Evolutionary conservation across 2,329 filamentous ascomycete species (phyloP).

Genomic region (Dothidotthia symphoricarpi): DNA sequence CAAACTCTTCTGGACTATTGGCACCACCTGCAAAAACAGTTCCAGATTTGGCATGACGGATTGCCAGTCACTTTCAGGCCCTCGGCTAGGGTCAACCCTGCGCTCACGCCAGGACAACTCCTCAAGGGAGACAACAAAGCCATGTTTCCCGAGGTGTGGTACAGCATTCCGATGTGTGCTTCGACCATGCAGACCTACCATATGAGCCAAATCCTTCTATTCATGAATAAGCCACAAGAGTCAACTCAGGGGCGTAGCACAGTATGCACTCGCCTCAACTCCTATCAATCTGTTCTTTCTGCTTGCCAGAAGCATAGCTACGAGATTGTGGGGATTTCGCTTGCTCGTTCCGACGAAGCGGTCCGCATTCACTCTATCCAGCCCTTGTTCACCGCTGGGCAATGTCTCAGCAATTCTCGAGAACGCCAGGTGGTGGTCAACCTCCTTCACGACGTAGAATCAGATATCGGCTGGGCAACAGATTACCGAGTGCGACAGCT

Average conservation of each 20-base stretch:
- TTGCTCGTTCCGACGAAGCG: slow-evolving; percentile 56
- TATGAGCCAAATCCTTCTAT: slow-evolving; percentile 61
- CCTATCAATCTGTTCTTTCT: slow-evolving; percentile 57
- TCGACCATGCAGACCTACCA: slow-evolving; percentile 66
- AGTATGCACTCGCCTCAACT: slow-evolving; percentile 54
- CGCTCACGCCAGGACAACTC: slow-evolving; percentile 23
- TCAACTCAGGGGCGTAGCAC: slow-evolving; percentile 54
- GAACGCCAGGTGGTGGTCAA: slow-evolving; percentile 58
- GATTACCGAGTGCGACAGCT: slow-evolving; percentile 60
- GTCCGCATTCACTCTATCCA: slow-evolving; percentile 60
- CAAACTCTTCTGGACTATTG: slow-evolving; percentile 54
- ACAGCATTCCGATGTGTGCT: slow-evolving; percentile 61
- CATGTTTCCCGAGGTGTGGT: slow-evolving; percentile 61
- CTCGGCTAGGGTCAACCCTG: slow-evolving; percentile 51
- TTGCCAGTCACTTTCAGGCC: slow-evolving; percentile 61
- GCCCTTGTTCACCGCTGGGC: slow-evolving; percentile 61
- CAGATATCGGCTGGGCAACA: slow-evolving; percentile 64
- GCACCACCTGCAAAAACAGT: slow-evolving; percentile 56
- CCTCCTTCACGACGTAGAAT: slow-evolving; percentile 58
- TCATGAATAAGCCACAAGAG: slow-evolving; percentile 60
- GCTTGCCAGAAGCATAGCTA: slow-evolving; percentile 58
- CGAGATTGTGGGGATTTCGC: slow-evolving; percentile 61
- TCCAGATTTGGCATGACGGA: slow-evolving; percentile 59
- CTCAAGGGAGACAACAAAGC: slow-evolving; percentile 31
- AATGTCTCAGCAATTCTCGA: slow-evolving; percentile 55